Percentiles rank a stretch among this genome's conserved stretches.
Evolutionary conservation across 371 early-diverging fungal genomes (phyloP).

Genomic region (Rhizopus delemar): DNA sequence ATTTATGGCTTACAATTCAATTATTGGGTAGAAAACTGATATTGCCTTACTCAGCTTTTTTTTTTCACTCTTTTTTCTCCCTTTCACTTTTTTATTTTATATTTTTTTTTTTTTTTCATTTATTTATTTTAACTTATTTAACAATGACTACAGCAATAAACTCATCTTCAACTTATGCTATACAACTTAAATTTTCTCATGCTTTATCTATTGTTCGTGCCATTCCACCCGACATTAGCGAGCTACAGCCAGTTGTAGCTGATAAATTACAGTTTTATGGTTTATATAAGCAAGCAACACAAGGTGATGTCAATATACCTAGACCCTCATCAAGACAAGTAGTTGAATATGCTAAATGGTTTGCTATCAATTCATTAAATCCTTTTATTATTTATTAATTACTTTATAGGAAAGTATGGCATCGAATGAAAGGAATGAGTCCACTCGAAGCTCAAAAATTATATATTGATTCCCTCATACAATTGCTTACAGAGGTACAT

Average conservation of each 20-base stretch:
- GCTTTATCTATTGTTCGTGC: slow-evolving; percentile 27
- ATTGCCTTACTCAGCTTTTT: slow-evolving; percentile 1
- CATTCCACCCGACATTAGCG: slow-evolving; percentile 19
- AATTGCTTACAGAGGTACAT: slow-evolving; percentile 26
- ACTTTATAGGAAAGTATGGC: slow-evolving; percentile 32
- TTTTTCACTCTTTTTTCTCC: neutral
- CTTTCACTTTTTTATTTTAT: neutral
- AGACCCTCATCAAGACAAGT: slow-evolving; percentile 33
- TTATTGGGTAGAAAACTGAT: too few species aligned
- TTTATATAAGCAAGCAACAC: slow-evolving; percentile 73
- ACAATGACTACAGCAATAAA: neutral
- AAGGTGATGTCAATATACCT: slow-evolving; percentile 62
- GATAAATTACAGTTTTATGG: slow-evolving; percentile 71
- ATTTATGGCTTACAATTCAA: too few species aligned
- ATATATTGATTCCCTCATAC: slow-evolving; percentile 29
- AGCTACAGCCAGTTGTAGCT: slow-evolving; percentile 61
- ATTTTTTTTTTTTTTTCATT: neutral
- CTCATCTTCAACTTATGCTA: slow-evolving; percentile 14
- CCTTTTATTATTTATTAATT: neutral
- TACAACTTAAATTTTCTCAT: slow-evolving; percentile 20
- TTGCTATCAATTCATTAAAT: neutral
- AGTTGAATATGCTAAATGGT: slow-evolving; percentile 34
- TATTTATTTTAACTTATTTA: neutral
- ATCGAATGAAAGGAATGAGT: slow-evolving; percentile 30
- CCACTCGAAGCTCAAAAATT: slow-evolving; percentile 31